A percentile compares a stretch with the other conserved stretches of the same genome.
These are phyloP conservation scores for Kodamaea nitidulidarum DNA, from an alignment of 805 yeast species.

Conservation along the genomic window DNA sequence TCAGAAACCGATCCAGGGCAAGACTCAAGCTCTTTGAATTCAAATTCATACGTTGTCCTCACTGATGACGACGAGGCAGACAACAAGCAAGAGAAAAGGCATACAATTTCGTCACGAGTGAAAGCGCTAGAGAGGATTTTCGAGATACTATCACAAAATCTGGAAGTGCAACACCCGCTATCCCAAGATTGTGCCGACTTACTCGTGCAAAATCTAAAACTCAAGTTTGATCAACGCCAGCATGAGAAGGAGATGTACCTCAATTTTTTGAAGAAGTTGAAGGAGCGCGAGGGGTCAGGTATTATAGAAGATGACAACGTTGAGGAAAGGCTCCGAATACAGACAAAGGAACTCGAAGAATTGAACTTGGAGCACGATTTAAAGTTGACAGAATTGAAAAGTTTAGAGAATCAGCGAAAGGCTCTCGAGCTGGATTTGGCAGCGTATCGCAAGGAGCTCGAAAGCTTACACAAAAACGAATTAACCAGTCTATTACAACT, in stretches of 20 bases:
- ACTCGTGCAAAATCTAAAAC: constrained; percentile 60
- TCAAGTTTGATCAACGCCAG: constrained; percentile 66
- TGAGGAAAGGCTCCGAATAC: constrained; percentile 24
- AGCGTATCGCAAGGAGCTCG: constrained; percentile 37
- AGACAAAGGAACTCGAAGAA: constrained; percentile 35
- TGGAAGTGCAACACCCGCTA: constrained; percentile 77
- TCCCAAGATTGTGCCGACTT: constrained; percentile 80
- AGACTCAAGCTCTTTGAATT: constrained; percentile 2
- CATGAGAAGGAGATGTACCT: constrained; percentile 77
- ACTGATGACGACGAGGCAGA: constrained; percentile 5
- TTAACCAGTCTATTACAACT: constrained; percentile 44
- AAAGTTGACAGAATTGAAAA: constrained; percentile 28
- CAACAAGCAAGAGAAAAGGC: constrained; percentile 1
- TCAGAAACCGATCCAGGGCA: constrained; percentile 15
- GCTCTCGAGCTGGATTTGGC: constrained; percentile 48
- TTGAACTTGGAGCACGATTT: constrained; percentile 38
- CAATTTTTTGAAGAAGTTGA: constrained; percentile 65
- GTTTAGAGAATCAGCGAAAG: constrained; percentile 40
- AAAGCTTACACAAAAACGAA: constrained; percentile 33
- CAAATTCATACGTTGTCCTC: constrained; percentile 14
- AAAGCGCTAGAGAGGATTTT: constrained; percentile 61
- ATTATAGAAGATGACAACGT: constrained; percentile 13
- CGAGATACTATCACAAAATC: constrained; percentile 61
- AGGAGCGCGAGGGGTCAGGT: constrained; percentile 21
- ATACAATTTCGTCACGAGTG: constrained; percentile 45